A percentile compares a stretch with the other conserved stretches of the same genome.
Evolutionary conservation across 1,284 basidiomycete genomes (phyloP).

Genomic region (Trametes sp.): DNA sequence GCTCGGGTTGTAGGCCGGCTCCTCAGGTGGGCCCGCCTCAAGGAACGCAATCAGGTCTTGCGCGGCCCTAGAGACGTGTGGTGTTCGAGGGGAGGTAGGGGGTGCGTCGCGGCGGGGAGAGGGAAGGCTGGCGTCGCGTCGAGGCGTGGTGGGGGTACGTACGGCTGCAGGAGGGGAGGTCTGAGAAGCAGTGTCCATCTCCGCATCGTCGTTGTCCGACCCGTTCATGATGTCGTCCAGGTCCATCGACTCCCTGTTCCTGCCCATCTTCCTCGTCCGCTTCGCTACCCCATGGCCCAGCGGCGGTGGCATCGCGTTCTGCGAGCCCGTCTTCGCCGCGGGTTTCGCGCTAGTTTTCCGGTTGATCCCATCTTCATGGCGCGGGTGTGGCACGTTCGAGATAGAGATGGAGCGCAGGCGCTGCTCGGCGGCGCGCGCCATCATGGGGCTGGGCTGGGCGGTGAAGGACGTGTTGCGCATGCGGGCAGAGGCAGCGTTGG

Average conservation of each 20-base stretch:
- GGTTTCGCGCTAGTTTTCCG: slow-evolving; percentile 23
- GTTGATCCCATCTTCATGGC: slow-evolving; percentile 30
- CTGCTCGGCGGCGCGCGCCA: slow-evolving; percentile 26
- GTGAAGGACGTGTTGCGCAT: slow-evolving; percentile 37
- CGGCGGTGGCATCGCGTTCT: slow-evolving; percentile 25
- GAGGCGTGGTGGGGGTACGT: slow-evolving; percentile 31
- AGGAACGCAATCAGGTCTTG: slow-evolving; percentile 74
- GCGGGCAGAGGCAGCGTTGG: slow-evolving; percentile 29
- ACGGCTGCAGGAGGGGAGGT: slow-evolving; percentile 9
- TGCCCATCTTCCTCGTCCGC: slow-evolving; percentile 58
- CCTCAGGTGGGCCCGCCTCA: slow-evolving; percentile 65
- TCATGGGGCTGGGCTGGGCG: slow-evolving; percentile 24
- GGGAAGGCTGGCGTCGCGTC: slow-evolving; percentile 6
- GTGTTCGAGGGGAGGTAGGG: slow-evolving; percentile 37
- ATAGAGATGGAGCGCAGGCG: slow-evolving; percentile 39
- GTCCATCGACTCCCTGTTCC: slow-evolving; percentile 72
- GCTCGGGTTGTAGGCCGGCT: slow-evolving; percentile 35
- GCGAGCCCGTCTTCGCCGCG: slow-evolving; percentile 14
- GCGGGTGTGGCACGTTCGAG: slow-evolving; percentile 34
- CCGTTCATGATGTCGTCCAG: slow-evolving; percentile 76
- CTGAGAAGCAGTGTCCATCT: background rate
- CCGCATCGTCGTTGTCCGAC: slow-evolving; percentile 61
- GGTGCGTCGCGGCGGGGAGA: slow-evolving; percentile 20
- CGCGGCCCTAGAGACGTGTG: slow-evolving; percentile 54
- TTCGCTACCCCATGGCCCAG: slow-evolving; percentile 21